Evolutionary conservation across 1,139 yeast species (phyloP), one percentile per base, ranked within the genome.

Genomic region (Suhomyces panamericanus): DNA sequence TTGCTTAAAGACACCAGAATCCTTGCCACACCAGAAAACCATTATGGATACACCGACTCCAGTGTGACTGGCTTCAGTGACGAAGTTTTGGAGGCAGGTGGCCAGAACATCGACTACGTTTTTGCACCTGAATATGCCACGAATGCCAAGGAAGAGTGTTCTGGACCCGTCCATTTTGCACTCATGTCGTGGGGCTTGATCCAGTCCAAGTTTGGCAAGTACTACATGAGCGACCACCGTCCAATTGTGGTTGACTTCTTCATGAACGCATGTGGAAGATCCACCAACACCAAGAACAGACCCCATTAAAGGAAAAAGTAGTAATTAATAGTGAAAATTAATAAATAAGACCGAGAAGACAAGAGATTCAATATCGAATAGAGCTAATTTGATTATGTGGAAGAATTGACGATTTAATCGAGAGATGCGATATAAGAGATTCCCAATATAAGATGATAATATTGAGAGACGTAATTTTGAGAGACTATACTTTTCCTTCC

Each of bases 11-110:
- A 78, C 50, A 42, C 59, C 41, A 50, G 60, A 11, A 51, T 46
- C 29, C 54, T 64, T 16, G 56, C 59, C 7, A 59, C 68, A 3
- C 61, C 62, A 6, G 59, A 53, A 35, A 61, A 58, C 40, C 55
- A 58, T 34, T 78, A 75, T 50, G 83, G 83, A 0, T 77, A 75
- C 53, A 52, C 55, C 4, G 59, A 64, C 37, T 66, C 71, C 17
- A 73, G 83, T 1, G 78, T 73, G 34, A 78, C 83, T 2, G 83
- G 83, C 1, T 80, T 78, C 54, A 65, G 63, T 45, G 75, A 73
- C 3, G 63, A 64, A 36, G 64, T 59, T 6, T 52, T 67, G 36
- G 42, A 41, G 1, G 43, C 50, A 14, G 70, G 70, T 1, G 70
- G 70, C 2, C 72, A 66, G 46, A 67, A 70, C 34, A 77, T 78